phyloP scores from a whole-genome alignment of 2,329 filamentous ascomycete genomes.

The Trichoderma afroharzianum region DNA sequence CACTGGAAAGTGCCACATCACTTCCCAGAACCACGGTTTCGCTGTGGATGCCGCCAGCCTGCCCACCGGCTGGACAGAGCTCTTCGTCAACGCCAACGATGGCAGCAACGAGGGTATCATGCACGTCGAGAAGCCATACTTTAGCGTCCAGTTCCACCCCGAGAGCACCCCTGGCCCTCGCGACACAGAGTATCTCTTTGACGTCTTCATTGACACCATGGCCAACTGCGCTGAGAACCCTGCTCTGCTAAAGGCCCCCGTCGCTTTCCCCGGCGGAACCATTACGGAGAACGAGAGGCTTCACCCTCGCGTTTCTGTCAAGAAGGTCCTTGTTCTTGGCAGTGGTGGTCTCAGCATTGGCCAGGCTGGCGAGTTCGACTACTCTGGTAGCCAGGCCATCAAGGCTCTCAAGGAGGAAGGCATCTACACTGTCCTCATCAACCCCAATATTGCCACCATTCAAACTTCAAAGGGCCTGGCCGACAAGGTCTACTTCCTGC shows the following conservation, averaged over 20 bases:
- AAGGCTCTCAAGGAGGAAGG: slow-evolving; percentile 97
- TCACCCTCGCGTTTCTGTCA: slow-evolving; percentile 76
- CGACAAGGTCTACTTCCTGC: slow-evolving; percentile 98
- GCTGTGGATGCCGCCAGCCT: slow-evolving; percentile 81
- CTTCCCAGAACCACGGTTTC: slow-evolving; percentile 96
- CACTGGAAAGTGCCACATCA: slow-evolving; percentile 96
- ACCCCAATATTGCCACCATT: slow-evolving; percentile 98
- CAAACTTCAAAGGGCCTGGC: slow-evolving; percentile 97
- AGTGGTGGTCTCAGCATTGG: slow-evolving; percentile 95
- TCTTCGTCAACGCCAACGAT: slow-evolving; percentile 98
- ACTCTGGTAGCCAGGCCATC: slow-evolving; percentile 96
- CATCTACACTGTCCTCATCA: slow-evolving; percentile 97
- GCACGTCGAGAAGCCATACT: slow-evolving; percentile 80
- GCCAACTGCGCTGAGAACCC: slow-evolving; percentile 65
- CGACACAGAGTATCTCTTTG: slow-evolving; percentile 95
- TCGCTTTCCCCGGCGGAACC: slow-evolving; percentile 83
- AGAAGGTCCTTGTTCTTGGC: slow-evolving; percentile 92
- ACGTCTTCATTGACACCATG: slow-evolving; percentile 90
- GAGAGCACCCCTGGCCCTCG: slow-evolving; percentile 93
- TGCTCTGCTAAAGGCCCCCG: slow-evolving; percentile 65
- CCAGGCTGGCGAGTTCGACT: slow-evolving; percentile 97
- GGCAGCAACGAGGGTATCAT: slow-evolving; percentile 97
- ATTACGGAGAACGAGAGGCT: slow-evolving; percentile 72
- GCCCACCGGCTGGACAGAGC: slow-evolving; percentile 78
- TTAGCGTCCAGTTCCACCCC: slow-evolving; percentile 99